Evolutionary conservation across 805 yeast genomes (phyloP).

Genomic region (Starmerella bacillaris): DNA sequence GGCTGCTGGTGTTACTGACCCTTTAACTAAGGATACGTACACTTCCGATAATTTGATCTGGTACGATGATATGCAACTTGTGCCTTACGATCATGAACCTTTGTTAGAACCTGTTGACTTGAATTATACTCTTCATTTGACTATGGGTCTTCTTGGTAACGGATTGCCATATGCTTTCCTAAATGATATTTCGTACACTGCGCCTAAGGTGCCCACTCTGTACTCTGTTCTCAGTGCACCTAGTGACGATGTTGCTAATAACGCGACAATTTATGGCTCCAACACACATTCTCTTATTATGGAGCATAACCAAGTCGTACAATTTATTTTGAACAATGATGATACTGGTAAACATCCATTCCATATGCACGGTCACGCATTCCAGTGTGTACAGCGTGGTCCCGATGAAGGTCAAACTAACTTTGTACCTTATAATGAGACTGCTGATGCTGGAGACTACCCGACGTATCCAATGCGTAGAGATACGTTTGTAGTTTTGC

Average conservation of each 20-base stretch:
- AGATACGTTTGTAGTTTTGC: conserved; percentile 62
- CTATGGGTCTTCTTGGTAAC: conserved; percentile 66
- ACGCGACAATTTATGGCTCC: conserved; percentile 57
- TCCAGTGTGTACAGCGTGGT: conserved; percentile 59
- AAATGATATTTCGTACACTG: conserved; percentile 62
- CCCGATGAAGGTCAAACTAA: conserved; percentile 36
- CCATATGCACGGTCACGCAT: conserved; percentile 88
- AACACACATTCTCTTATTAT: conserved; percentile 63
- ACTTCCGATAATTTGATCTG: conserved; percentile 31
- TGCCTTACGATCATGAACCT: conserved; percentile 41
- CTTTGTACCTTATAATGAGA: conserved; percentile 41
- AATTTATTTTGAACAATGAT: conserved; percentile 63
- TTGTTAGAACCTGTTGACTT: conserved; percentile 47
- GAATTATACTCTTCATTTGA: conserved; percentile 49
- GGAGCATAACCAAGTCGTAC: conserved; percentile 48
- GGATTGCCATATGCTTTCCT: conserved; percentile 95
- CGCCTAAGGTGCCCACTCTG: conserved; percentile 75
- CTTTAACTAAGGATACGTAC: conserved; percentile 13
- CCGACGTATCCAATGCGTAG: conserved; percentile 71
- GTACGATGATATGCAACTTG: conserved; percentile 63
- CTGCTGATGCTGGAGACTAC: conserved; percentile 30
- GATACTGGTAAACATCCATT: conserved; percentile 94
- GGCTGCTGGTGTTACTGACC: conserved; percentile 20
- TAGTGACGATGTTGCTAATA: conserved; percentile 28
- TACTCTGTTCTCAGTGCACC: conserved; percentile 59